Evolutionary conservation across 1,284 basidiomycete genomes (phyloP).

Genomic region (Fomitiporia mediterranea): DNA sequence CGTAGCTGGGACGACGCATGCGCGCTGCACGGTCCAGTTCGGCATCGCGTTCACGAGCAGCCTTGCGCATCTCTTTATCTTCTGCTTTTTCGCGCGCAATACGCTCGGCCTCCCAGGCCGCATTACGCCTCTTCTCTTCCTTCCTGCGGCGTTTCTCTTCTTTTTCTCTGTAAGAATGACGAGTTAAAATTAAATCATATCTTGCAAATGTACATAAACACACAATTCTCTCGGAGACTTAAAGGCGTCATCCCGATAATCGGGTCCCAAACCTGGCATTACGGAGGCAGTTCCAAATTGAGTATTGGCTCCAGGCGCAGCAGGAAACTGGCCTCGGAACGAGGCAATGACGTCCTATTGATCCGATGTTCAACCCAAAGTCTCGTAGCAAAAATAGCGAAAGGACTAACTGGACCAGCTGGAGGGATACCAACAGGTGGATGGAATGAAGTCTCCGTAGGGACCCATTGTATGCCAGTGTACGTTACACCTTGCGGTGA

Average conservation of each 20-base stretch:
- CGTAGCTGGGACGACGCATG: constrained; percentile 24
- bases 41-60: constrained; percentile 31
- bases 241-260: constrained; percentile 9
- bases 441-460: constrained; percentile 44
- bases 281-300: background rate
- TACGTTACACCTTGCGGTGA: constrained; percentile 57
- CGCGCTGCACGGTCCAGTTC: constrained; percentile 27
- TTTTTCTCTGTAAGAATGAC: constrained; percentile 26
- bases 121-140: constrained; percentile 50
- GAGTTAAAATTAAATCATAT: background rate
- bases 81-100: constrained; percentile 39
- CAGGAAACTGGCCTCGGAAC: constrained; percentile 20
- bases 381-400: too few relatives aligned
- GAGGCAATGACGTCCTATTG: constrained; percentile 21
- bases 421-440: constrained; percentile 18
- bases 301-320: background rate
- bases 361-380: too few relatives aligned
- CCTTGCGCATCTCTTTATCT: constrained; percentile 47
- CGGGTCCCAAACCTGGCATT: background rate
- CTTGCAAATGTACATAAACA: background rate
- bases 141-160: constrained; percentile 22
- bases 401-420: constrained; percentile 15
- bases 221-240: constrained; percentile 46
- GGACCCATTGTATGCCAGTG: constrained; percentile 71
- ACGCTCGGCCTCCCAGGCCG: constrained; percentile 39